Conservation (phyloP, 2,329 filamentous ascomycete species). For the Fusarium pseudograminearum region DNA sequence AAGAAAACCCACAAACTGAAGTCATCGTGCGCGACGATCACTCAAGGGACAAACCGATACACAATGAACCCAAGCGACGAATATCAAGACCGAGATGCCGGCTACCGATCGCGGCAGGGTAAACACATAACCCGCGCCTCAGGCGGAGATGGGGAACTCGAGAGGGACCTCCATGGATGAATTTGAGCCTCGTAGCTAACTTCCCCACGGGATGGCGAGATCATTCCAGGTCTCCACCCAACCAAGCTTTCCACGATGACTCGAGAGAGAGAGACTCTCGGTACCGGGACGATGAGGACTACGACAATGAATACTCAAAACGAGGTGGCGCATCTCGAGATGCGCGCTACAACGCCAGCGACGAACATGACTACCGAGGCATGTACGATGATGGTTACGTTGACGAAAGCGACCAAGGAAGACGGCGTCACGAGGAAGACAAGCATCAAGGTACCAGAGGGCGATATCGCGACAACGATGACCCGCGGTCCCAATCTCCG, state of each 20-base stretch:
- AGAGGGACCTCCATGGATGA: constrained; percentile 47
- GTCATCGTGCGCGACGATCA: constrained; percentile 60
- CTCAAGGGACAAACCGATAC: constrained; percentile 47
- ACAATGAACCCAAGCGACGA: constrained; percentile 42
- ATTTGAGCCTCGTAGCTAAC: constrained; percentile 58
- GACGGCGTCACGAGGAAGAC: constrained; percentile 41
- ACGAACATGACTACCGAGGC: constrained; percentile 52
- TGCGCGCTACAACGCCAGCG: constrained; percentile 45
- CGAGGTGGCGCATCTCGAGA: constrained; percentile 42
- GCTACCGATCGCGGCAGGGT: constrained; percentile 64
- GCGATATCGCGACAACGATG: constrained; percentile 40
- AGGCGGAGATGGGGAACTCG: constrained; percentile 41
- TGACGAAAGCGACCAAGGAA: constrained; percentile 43
- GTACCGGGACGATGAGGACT: constrained; percentile 44
- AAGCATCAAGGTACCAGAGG: constrained; percentile 34
- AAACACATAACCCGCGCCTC: constrained; percentile 56
- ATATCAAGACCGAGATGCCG: constrained; percentile 52
- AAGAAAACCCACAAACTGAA: constrained; percentile 31
- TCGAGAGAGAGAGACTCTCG: constrained; percentile 47
- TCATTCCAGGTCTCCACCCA: constrained; percentile 59
- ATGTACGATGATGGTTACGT: constrained; percentile 57
- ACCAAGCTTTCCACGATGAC: constrained; percentile 55
- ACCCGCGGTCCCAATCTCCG: constrained; percentile 45
- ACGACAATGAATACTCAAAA: constrained; percentile 45
- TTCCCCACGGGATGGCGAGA: constrained; percentile 59